Evolutionary conservation across 202 grass and related monocot genomes (phyloP), one percentile per base, ranked within the genome.

Genomic region (Tripidium arundinaceum): DNA sequence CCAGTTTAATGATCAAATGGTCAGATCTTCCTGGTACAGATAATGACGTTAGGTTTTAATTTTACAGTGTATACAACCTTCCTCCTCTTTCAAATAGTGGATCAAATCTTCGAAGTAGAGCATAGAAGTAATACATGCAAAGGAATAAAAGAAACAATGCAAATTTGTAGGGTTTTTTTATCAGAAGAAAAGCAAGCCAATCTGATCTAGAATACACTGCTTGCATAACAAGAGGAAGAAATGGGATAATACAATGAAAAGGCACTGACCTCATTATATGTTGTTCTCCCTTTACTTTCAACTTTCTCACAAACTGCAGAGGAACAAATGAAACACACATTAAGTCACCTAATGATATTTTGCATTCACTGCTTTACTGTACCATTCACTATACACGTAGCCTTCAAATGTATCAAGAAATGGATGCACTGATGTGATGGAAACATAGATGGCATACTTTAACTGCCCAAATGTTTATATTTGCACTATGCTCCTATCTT

Each of bases 201-300:
- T 22, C 19, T 11, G 1, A 63, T 25, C n/a, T n/a, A n/a, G 7
- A 11, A 46, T 25, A n/a, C n/a, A n/a, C n/a, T n/a, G n/a, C n/a
- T 65, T 9, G 5, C 39, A 73, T 42, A 15, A 73, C 47, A 77
- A 62, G 5, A n/a, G n/a, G n/a, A 72, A 69, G 5, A 72, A 14
- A 5, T 55, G 21, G 43, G 18, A 28, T 67, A 37, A 74, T 21
- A 58, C 21, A 87, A 61, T 58, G 78, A 79, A n/a, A 87, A 81
- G 33, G 38, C 26, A 60, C 59, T 36, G 57, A 93, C 95, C 90
- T 99, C 90, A 62, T 99, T 99, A 81, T 99, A 99, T 50, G 96
- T 96, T 62, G 96, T 99, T 84, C 96, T 93, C 42, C 90, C 96
- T 84, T 95, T 98, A 86, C 96, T 98, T 95, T 98, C 92, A 82